Conservation (phyloP, 495 filamentous ascomycete genomes). For the Elasticomyces elasticus region DNA sequence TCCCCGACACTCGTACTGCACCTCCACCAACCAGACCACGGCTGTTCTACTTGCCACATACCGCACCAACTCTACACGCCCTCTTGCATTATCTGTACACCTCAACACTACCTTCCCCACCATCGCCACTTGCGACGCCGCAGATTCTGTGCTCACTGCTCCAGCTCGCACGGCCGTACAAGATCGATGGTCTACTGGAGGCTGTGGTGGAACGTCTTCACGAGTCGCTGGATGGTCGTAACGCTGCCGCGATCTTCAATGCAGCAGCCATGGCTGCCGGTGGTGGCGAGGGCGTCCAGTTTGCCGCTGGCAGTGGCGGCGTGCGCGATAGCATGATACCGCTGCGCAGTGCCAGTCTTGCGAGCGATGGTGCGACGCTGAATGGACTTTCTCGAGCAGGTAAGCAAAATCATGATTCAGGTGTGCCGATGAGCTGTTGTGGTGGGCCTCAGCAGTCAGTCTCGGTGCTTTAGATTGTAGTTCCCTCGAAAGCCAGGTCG, state of each 20-base stretch:
- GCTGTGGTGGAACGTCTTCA: conserved; percentile 86
- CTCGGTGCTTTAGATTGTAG: no score
- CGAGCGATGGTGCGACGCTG: conserved; percentile 14
- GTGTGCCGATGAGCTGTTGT: no score
- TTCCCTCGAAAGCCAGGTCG: no score
- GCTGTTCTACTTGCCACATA: conserved; percentile 88
- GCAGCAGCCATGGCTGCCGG: conserved; percentile 97
- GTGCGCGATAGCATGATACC: conserved; percentile 10
- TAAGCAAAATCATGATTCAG: no score
- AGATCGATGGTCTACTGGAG: conserved; percentile 83
- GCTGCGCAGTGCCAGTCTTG: conserved; percentile 10
- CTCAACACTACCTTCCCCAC: conserved; percentile 65
- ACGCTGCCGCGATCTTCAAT: conserved; percentile 95
- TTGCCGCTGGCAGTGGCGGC: conserved; percentile 18
- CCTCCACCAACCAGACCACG: conserved; percentile 63
- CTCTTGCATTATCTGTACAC: conserved; percentile 91
- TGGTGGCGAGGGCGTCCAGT: conserved; percentile 57
- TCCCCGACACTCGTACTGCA: conserved; percentile 42
- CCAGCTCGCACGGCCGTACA: conserved; percentile 87
- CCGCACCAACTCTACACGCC: conserved; percentile 72
- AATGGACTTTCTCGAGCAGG: conserved; percentile 15
- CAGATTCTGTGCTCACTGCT: conserved; percentile 92
- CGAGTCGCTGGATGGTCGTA: conserved; percentile 77
- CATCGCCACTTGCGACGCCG: conserved; percentile 74
- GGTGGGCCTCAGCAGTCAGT: no score